A percentile compares a stretch with the other conserved stretches of the same genome.
Conservation (phyloP, 345 rosid species). For the Camelina hispida region DNA sequence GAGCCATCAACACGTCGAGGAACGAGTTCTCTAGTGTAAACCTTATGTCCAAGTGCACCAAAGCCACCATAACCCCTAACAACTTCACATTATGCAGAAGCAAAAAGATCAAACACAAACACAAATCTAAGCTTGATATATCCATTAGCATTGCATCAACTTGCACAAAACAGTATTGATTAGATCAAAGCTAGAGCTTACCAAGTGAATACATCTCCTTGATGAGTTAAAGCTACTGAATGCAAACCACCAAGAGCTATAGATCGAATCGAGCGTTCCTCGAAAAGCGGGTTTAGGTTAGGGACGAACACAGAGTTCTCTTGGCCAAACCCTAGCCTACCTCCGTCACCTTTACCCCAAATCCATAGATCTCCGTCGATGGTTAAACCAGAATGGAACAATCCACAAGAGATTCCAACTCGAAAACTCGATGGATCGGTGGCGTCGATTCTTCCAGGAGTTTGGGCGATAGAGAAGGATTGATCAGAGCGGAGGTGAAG, state of each 20-base stretch:
- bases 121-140: neutral
- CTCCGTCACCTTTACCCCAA: slow-evolving; percentile 99
- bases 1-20: slow-evolving; percentile 83
- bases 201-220: slow-evolving; percentile 81
- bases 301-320: slow-evolving; percentile 79
- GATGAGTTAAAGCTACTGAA: slow-evolving; percentile 74
- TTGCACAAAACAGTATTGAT: neutral
- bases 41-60: slow-evolving; percentile 93
- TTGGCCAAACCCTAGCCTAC: slow-evolving; percentile 85
- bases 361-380: slow-evolving; percentile 72
- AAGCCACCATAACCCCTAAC: slow-evolving; percentile 97
- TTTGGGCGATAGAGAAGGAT: slow-evolving; percentile 57
- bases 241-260: slow-evolving; percentile 89
- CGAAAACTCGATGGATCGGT: slow-evolving; percentile 36
- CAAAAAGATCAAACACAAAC: neutral
- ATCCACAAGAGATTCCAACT: slow-evolving; percentile 78
- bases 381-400: slow-evolving; percentile 79
- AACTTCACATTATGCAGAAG: slow-evolving; percentile 52
- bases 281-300: slow-evolving; percentile 65
- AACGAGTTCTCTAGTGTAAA: slow-evolving; percentile 79
- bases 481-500: slow-evolving; percentile 55
- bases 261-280: slow-evolving; percentile 49
- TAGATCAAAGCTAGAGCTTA: slow-evolving; percentile 45
- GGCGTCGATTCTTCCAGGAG: slow-evolving; percentile 55
- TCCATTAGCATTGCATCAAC: neutral